Percentiles rank a stretch among this genome's conserved stretches.
Conservation (phyloP, 2,329 filamentous ascomycete species). For the Pseudofabraea citricarpa region DNA sequence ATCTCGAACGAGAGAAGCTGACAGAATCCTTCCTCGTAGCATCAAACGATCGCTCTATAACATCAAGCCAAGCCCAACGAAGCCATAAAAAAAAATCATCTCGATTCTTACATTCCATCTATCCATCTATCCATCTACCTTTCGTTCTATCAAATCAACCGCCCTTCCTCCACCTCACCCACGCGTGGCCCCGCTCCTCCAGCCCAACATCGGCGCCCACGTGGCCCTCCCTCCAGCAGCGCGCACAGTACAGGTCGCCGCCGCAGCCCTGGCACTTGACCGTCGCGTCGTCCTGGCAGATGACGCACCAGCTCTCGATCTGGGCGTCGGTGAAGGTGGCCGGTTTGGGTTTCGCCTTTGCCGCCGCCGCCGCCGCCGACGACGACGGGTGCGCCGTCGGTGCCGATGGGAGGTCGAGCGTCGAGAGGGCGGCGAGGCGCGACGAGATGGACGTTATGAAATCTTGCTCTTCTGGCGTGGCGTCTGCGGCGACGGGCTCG, state of each 20-base stretch:
- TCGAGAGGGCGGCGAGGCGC: slow-evolving; percentile 23
- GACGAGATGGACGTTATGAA: slow-evolving; percentile 24
- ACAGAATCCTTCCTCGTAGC: too few relatives aligned
- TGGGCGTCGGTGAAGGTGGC: slow-evolving; percentile 60
- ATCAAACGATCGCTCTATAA: too few relatives aligned
- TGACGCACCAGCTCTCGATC: slow-evolving; percentile 72
- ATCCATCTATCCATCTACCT: too few relatives aligned
- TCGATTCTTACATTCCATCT: too few relatives aligned
- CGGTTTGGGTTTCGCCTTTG: slow-evolving; percentile 10
- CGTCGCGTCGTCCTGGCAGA: slow-evolving; percentile 75
- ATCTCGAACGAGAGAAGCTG: too few relatives aligned
- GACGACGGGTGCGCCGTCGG: slow-evolving; percentile 21
- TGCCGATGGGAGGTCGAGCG: slow-evolving; percentile 25
- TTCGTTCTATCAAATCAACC: too few relatives aligned
- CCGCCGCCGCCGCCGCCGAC: slow-evolving; percentile 24
- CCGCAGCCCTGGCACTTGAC: slow-evolving; percentile 70
- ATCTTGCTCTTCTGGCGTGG: slow-evolving; percentile 18
- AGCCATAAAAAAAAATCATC: too few relatives aligned
- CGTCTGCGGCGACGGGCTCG: slow-evolving; percentile 8
- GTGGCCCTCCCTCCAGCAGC: slow-evolving; percentile 81
- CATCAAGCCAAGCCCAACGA: too few relatives aligned
- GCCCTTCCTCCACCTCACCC: slow-evolving; percentile 45
- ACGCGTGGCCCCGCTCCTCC: slow-evolving; percentile 66
- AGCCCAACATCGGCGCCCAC: slow-evolving; percentile 61
- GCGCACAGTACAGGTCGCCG: slow-evolving; percentile 66